Conservation (phyloP, 306 rosid species). For the Arachis stenosperma region DNA sequence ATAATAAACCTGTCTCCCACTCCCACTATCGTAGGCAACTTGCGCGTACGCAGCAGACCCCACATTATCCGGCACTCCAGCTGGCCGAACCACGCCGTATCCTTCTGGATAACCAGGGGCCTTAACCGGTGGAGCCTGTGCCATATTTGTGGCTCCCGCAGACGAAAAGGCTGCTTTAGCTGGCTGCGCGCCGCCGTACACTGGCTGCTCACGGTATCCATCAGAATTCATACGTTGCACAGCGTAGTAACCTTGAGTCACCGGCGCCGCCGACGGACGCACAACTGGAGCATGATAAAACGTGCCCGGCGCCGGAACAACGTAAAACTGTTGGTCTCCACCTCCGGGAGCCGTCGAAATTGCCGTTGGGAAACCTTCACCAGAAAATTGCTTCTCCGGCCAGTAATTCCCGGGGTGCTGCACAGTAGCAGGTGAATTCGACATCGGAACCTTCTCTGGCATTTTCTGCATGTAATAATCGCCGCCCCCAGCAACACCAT, state of each 20-base stretch:
- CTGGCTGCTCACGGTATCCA: slow-evolving; percentile 71
- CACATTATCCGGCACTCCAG: slow-evolving; percentile 40
- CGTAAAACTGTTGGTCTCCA: slow-evolving; percentile 58
- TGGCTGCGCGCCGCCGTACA: slow-evolving; percentile 50
- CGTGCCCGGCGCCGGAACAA: slow-evolving; percentile 57
- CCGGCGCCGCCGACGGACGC: slow-evolving; percentile 41
- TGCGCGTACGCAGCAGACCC: slow-evolving; percentile 40
- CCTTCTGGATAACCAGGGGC: slow-evolving; percentile 54
- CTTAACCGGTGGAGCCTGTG: slow-evolving; percentile 50
- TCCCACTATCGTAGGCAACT: slow-evolving; percentile 59
- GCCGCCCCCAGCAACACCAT: slow-evolving; percentile 43
- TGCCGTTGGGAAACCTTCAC: slow-evolving; percentile 50
- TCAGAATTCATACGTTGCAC: slow-evolving; percentile 66
- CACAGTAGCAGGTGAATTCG: slow-evolving; percentile 36
- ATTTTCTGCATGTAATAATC: slow-evolving; percentile 59
- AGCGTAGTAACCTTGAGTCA: slow-evolving; percentile 66
- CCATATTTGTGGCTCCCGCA: slow-evolving; percentile 37
- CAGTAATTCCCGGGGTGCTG: slow-evolving; percentile 52
- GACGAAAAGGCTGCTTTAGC: slow-evolving; percentile 36
- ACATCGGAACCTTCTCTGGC: slow-evolving; percentile 50
- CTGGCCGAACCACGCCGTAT: slow-evolving; percentile 48
- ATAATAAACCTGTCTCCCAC: slow-evolving; percentile 82
- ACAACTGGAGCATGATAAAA: slow-evolving; percentile 57
- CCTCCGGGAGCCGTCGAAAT: slow-evolving; percentile 47
- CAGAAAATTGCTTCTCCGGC: slow-evolving; percentile 62